Evolutionary conservation across 108 stramenopile species (phyloP).

Genomic region (Stephanodiscus minutulus): DNA sequence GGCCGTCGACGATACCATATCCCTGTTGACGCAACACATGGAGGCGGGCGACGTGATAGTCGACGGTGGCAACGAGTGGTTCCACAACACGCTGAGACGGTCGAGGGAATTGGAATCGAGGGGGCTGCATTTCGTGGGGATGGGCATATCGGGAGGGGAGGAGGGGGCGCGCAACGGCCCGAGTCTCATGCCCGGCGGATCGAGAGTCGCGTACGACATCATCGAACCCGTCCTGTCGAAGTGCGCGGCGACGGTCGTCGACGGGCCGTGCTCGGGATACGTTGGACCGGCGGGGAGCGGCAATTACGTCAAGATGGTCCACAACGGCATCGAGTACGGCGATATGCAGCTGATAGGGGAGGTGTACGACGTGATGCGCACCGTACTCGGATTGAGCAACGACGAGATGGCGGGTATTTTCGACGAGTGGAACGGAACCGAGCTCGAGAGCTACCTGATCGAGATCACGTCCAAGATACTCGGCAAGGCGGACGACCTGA

Average conservation of each 20-base stretch:
- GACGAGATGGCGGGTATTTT: slow-evolving; percentile 93
- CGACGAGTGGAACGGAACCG: slow-evolving; percentile 90
- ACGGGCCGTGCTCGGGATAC: slow-evolving; percentile 96
- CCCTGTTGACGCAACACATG: slow-evolving; percentile 67
- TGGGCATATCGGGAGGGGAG: slow-evolving; percentile 99
- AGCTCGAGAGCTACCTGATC: slow-evolving; percentile 93
- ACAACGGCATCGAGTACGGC: slow-evolving; percentile 99
- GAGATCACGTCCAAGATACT: slow-evolving; percentile 97
- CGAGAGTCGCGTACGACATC: slow-evolving; percentile 91
- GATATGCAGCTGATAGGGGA: slow-evolving; percentile 99
- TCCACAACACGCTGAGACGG: slow-evolving; percentile 94
- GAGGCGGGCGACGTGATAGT: slow-evolving; percentile 96
- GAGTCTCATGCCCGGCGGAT: slow-evolving; percentile 98
- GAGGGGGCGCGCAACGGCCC: slow-evolving; percentile 99
- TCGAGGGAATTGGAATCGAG: slow-evolving; percentile 81
- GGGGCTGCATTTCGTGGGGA: slow-evolving; percentile 93
- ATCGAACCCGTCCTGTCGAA: slow-evolving; percentile 94
- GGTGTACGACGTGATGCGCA: slow-evolving; percentile 91
- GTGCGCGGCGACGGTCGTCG: slow-evolving; percentile 91
- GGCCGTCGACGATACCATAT: slow-evolving; percentile 96
- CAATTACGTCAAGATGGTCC: slow-evolving; percentile 98
- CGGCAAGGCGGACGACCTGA: slow-evolving; percentile 81
- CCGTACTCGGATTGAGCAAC: slow-evolving; percentile 86
- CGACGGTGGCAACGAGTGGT: slow-evolving; percentile 99
- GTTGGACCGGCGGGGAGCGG: slow-evolving; percentile 92